Evolutionary conservation across 768 basidiomycete species (phyloP).

Genomic region (Ramaria sp.): DNA sequence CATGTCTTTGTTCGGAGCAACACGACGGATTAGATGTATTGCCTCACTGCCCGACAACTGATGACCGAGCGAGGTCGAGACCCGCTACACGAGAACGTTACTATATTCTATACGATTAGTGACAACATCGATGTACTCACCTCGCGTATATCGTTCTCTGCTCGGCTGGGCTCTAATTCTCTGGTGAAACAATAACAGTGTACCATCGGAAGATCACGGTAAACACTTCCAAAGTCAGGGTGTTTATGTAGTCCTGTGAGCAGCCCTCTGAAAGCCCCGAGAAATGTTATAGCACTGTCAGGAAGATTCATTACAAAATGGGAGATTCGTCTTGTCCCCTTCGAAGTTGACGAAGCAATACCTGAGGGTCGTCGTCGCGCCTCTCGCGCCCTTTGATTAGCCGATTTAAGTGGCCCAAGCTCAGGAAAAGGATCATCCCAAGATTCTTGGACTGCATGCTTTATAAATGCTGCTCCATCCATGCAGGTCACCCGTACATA

Average conservation of each 20-base stretch:
- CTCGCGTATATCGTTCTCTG: conserved; percentile 68
- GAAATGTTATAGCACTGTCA: conserved; percentile 79
- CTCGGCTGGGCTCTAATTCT: conserved; percentile 56
- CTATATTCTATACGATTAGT: background rate
- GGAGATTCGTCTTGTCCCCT: conserved; percentile 33
- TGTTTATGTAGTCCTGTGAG: conserved; percentile 32
- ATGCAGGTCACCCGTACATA: conserved; percentile 64
- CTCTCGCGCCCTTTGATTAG: conserved; percentile 27
- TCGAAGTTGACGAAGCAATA: conserved; percentile 27
- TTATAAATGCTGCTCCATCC: conserved; percentile 86
- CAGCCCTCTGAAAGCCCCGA: conserved; percentile 79
- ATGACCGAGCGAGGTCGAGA: conserved; percentile 23
- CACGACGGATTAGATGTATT: conserved; percentile 77
- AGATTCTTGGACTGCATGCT: conserved; percentile 36
- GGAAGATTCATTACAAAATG: conserved; percentile 99
- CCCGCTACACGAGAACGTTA: conserved; percentile 11
- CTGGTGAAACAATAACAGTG: conserved; percentile 97
- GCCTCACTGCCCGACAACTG: conserved; percentile 34
- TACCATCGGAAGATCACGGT: conserved; percentile 66
- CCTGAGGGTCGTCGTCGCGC: conserved; percentile 8
- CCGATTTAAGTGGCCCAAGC: conserved; percentile 31
- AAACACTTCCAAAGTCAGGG: conserved; percentile 37
- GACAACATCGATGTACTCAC: conserved; percentile 32
- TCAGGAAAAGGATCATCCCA: conserved; percentile 60
- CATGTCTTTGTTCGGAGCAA: conserved; percentile 96